Evolutionary conservation across 1,284 basidiomycete genomes (phyloP), one percentile per base, ranked within the genome.

Genomic region (Moesziomyces globuligerus): DNA sequence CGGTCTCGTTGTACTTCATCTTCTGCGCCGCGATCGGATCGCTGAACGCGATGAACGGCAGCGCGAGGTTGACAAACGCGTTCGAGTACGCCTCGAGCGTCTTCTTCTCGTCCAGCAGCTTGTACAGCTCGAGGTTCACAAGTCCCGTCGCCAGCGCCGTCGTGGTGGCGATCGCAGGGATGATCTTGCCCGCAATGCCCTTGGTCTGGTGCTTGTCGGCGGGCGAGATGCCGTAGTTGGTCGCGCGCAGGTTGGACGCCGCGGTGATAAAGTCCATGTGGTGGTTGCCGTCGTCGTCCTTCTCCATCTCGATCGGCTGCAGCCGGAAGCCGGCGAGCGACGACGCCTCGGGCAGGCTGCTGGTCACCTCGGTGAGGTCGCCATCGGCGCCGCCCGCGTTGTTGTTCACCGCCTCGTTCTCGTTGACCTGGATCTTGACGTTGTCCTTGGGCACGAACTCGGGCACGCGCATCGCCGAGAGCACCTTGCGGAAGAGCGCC

Each of bases 221-320:
- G 23, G 88, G 86, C 48, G 88, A 87, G 82, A 99, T 98, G 72
- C 86, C 90, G 85, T 99, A 99, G 85, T 99, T 99, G 85, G 89
- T 87, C 1, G 96, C 96, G 43, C 96, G 91, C 66, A 98, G 87
- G 86, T 99, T 99, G 48, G 95, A 97, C 3, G 96, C 92, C 7
- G 96, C 92, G 34, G 94, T 97, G 85, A 99, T 97, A 84, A 98
- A 98, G 85, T 97, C 96, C 82, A 99, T 98, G 85, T 99, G 96
- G 85, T 92, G 89, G 85, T 99, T 99, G 39, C 89, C 89, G 83
- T 99, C 96, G 80, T 98, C 95, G 83, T 99, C 96, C 86, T 99
- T 99, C 86, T 99, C 96, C 80, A 99, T 98, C 81, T 98, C 94
- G 53, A 95, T 93, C 4, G 96, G 93, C 58, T 87, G 91, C 56